These are phyloP conservation scores for Ceratobasidium sp. DNA, from an alignment of 1,284 basidiomycete genomes.

Conservation along the genomic window DNA sequence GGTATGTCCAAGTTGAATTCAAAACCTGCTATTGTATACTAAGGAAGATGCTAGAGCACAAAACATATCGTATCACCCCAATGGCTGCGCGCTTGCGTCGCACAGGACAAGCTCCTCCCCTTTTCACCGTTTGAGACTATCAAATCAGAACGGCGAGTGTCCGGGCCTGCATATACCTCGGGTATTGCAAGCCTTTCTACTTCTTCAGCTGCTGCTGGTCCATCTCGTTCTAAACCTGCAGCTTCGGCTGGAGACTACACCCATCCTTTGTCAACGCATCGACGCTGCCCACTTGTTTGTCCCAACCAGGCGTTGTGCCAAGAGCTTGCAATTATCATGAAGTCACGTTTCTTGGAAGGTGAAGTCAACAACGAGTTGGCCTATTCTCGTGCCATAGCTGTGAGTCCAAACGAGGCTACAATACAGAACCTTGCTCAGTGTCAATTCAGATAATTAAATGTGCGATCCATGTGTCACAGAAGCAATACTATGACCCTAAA, in stretches of 20 bases:
- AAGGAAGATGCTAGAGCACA: conserved; percentile 55
- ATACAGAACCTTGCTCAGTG: neutral
- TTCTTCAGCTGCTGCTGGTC: neutral
- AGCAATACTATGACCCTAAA: neutral
- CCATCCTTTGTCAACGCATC: conserved; percentile 63
- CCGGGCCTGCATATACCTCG: neutral
- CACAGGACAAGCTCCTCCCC: conserved; percentile 30
- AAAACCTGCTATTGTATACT: neutral
- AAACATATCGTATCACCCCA: conserved; percentile 70
- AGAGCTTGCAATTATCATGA: conserved; percentile 66
- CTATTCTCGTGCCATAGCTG: conserved; percentile 71
- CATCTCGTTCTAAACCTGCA: neutral
- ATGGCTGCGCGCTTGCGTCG: conserved; percentile 68
- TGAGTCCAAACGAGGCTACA: conserved; percentile 48
- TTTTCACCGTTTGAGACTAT: conserved; percentile 41
- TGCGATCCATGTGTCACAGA: conserved; percentile 45
- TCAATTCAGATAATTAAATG: conserved; percentile 65
- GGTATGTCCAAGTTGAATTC: conserved; percentile 55
- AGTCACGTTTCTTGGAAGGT: conserved; percentile 66
- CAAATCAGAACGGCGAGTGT: conserved; percentile 20
- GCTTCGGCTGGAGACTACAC: conserved; percentile 46
- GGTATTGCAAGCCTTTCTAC: neutral
- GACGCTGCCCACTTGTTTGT: conserved; percentile 68
- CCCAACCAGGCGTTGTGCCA: conserved; percentile 66
- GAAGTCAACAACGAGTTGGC: conserved; percentile 68